Conservation (phyloP, 768 basidiomycete species). For the Phallus indusiatus region DNA sequence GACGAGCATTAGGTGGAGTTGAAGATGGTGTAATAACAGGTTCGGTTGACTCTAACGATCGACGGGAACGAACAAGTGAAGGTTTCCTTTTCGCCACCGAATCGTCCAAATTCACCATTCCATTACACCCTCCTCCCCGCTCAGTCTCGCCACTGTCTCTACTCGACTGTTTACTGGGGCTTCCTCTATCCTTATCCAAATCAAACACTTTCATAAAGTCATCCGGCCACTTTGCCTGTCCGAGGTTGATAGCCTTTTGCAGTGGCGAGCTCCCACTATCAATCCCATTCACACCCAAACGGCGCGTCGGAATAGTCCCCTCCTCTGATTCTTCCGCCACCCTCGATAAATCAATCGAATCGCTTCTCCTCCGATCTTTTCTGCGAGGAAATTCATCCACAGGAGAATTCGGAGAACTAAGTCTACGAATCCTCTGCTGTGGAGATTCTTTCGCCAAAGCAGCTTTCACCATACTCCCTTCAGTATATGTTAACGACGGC, state of each 20-base stretch:
- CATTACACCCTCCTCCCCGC: neutral
- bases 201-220: conserved; percentile 62
- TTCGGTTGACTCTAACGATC: neutral
- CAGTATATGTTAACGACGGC: conserved; percentile 56
- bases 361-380: conserved; percentile 58
- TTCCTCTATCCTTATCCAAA: conserved; percentile 12
- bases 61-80: neutral
- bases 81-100: neutral
- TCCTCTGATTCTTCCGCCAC: conserved; percentile 63
- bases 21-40: neutral
- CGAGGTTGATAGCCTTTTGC: conserved; percentile 39
- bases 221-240: conserved; percentile 78
- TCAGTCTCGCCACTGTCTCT: conserved; percentile 1
- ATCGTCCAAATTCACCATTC: neutral
- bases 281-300: neutral
- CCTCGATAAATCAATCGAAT: conserved; percentile 50
- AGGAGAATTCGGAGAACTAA: conserved; percentile 12
- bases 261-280: conserved; percentile 18
- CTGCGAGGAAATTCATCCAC: conserved; percentile 19
- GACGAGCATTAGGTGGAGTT: neutral
- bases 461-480: conserved; percentile 49
- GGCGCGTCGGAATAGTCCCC: conserved; percentile 25
- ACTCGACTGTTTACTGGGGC: neutral
- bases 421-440: conserved; percentile 15
- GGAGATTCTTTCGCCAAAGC: conserved; percentile 33